These are phyloP conservation scores for Starmerella sp. DNA, from an alignment of 805 yeast genomes.

Conservation along the genomic window DNA sequence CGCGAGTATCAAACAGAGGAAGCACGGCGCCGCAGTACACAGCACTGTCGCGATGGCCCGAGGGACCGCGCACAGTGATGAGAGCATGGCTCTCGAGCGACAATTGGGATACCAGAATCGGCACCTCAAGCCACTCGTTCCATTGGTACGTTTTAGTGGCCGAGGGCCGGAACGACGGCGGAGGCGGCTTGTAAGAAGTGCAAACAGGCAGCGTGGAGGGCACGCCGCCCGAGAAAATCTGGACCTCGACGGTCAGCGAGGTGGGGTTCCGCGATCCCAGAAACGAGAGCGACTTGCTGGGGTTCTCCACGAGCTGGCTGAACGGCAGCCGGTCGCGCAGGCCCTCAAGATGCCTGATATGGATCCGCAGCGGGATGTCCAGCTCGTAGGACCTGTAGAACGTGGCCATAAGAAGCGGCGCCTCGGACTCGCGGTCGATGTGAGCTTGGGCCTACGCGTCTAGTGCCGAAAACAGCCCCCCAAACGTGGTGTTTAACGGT, in stretches of 20 bases:
- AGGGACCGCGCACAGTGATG: constrained; percentile 58
- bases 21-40: constrained; percentile 54
- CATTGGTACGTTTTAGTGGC: constrained; percentile 36
- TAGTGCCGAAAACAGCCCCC: not conserved
- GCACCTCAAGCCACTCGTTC: constrained; percentile 64
- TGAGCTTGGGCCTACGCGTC: not conserved
- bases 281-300: constrained; percentile 33
- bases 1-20: constrained; percentile 42
- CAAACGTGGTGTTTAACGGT: not conserved
- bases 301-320: constrained; percentile 39
- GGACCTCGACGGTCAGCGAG: constrained; percentile 35
- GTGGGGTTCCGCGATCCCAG: constrained; percentile 20
- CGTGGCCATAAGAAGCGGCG: constrained; percentile 27
- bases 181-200: constrained; percentile 38
- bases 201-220: constrained; percentile 41
- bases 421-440: not conserved
- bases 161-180: constrained; percentile 18
- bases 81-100: constrained; percentile 49
- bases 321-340: constrained; percentile 32
- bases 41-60: constrained; percentile 35
- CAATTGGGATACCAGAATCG: constrained; percentile 62
- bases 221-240: constrained; percentile 36
- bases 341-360: constrained; percentile 41
- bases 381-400: constrained; percentile 50
- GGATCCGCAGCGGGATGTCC: constrained; percentile 39